Percentiles rank a stretch among this genome's conserved stretches.
These are phyloP conservation scores for Corniculantispora saksenae DNA, from an alignment of 2,329 filamentous ascomycete species.

Conservation along the genomic window DNA sequence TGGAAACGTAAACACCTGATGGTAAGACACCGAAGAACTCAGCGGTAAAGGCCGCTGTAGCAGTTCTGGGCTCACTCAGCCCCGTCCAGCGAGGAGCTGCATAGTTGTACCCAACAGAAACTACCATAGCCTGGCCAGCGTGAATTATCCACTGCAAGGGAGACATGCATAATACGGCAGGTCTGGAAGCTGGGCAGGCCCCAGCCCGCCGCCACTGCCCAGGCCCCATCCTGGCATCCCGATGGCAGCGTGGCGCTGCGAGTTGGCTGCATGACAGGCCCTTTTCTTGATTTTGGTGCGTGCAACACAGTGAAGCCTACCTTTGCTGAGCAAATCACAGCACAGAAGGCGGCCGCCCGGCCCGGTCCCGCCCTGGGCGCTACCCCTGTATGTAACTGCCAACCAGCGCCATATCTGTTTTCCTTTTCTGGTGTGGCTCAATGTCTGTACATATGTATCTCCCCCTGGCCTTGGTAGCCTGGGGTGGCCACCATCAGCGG, in stretches of 20 bases:
- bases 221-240: neutral
- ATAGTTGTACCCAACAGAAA: neutral
- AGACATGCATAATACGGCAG: neutral
- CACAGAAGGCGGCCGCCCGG: neutral
- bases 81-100: neutral
- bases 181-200: neutral
- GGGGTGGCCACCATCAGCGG: neutral
- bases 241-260: neutral
- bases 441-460: neutral
- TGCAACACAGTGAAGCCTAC: too few species aligned
- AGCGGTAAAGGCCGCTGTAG: neutral
- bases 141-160: neutral
- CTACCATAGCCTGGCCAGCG: neutral
- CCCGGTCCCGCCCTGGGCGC: neutral
- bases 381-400: neutral
- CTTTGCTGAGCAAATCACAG: neutral
- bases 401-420: neutral
- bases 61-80: neutral
- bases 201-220: neutral
- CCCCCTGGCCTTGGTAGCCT: neutral
- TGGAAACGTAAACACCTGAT: neutral
- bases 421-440: neutral
- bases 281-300: neutral
- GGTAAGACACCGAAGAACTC: neutral
- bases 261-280: neutral